Percentiles rank a stretch among this genome's conserved stretches.
Conservation (phyloP, 225 moss, liverwort and hornwort genomes). For the Marchantia polymorpha region DNA sequence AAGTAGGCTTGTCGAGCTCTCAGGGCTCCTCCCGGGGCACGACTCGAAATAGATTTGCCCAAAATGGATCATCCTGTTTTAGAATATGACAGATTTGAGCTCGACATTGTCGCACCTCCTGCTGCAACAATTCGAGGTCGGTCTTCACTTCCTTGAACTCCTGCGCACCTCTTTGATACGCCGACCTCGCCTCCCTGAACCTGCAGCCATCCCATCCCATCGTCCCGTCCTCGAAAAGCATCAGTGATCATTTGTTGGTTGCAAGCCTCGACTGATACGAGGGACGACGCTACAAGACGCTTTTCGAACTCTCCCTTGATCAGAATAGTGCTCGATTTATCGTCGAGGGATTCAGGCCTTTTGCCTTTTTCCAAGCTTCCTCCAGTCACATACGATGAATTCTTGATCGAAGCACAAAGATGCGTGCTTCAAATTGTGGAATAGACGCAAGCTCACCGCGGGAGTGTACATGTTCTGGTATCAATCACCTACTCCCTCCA, state of each 20-base stretch:
- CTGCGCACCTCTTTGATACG: conserved; percentile 43
- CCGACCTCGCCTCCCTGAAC: conserved; percentile 39
- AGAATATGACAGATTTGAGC: not conserved
- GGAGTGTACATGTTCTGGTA: too few species aligned
- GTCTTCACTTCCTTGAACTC: conserved; percentile 43
- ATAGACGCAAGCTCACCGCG: too few species aligned
- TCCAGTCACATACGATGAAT: too few species aligned
- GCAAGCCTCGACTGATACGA: not conserved
- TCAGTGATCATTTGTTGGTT: not conserved
- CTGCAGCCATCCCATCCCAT: conserved; percentile 21
- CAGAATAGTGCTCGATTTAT: too few species aligned
- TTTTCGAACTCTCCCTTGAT: too few species aligned
- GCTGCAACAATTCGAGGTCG: conserved; percentile 41
- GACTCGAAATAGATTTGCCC: too few species aligned
- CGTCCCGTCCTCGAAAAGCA: too few species aligned
- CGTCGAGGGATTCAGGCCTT: too few species aligned
- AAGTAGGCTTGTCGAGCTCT: not conserved
- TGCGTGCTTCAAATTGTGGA: too few species aligned
- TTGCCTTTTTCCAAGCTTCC: too few species aligned
- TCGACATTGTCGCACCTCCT: conserved; percentile 31
- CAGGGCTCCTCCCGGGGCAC: not conserved
- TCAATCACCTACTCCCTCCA: too few species aligned
- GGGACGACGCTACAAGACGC: not conserved
- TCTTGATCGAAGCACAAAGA: too few species aligned
- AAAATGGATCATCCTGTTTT: not conserved